Percentiles rank a stretch among this genome's conserved stretches.
These are phyloP conservation scores for Penicillium psychrofluorescens DNA, from an alignment of 495 filamentous ascomycete species.

Conservation along the genomic window DNA sequence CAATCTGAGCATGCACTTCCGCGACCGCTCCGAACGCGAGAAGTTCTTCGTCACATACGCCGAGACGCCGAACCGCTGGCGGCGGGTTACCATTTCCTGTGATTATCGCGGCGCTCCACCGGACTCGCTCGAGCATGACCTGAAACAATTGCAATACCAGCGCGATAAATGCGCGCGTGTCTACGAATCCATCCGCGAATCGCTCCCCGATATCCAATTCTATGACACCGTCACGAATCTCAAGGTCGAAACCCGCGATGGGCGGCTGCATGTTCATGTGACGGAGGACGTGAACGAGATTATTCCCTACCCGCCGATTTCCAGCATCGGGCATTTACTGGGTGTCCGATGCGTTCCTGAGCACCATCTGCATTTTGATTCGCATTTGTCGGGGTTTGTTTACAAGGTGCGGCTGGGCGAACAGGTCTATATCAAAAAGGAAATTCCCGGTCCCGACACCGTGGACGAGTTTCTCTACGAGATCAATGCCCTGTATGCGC, in stretches of 20 bases:
- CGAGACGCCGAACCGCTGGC: conserved; percentile 69
- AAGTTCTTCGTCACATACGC: conserved; percentile 98
- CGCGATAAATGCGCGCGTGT: conserved; percentile 91
- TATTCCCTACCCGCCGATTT: conserved; percentile 74
- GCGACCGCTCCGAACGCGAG: conserved; percentile 87
- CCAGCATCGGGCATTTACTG: conserved; percentile 66
- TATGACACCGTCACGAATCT: conserved; percentile 95
- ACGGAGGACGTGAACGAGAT: conserved; percentile 98
- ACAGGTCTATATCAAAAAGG: conserved; percentile 84
- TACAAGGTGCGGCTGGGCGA: conserved; percentile 78
- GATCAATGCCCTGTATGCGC: conserved; percentile 81
- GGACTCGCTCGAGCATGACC: conserved; percentile 79
- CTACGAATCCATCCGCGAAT: conserved; percentile 92
- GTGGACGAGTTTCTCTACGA: conserved; percentile 98
- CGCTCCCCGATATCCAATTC: conserved; percentile 84
- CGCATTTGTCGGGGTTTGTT: conserved; percentile 93
- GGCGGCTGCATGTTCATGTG: conserved; percentile 90
- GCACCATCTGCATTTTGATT: conserved; percentile 72
- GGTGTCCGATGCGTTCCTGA: conserved; percentile 61
- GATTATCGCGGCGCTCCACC: conserved; percentile 80
- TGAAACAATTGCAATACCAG: conserved; percentile 73
- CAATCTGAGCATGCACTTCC: conserved; percentile 97
- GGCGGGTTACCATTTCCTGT: conserved; percentile 84
- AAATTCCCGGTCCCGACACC: conserved; percentile 93
- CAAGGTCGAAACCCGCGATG: conserved; percentile 85